Conservation (phyloP, 352 stramenopile species). For the Phytopythium ostracodes region DNA sequence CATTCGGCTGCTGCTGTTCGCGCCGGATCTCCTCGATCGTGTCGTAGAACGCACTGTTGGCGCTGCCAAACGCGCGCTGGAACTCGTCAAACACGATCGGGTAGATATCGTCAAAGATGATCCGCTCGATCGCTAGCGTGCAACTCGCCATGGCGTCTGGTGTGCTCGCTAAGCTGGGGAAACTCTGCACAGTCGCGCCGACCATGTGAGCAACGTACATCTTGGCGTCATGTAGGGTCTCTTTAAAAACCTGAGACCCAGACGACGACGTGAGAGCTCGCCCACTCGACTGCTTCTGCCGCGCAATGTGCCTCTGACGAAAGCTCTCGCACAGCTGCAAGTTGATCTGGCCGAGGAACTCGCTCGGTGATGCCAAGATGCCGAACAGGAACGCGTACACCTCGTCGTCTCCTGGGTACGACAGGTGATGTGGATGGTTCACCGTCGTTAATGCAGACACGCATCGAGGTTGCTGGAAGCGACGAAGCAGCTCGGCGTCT, state of each 20-base stretch:
- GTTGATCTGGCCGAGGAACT: conserved; percentile 67
- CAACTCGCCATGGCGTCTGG: conserved; percentile 41
- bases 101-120: conserved; percentile 70
- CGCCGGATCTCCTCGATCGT: conserved; percentile 47
- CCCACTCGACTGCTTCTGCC: conserved; percentile 15
- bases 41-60: conserved; percentile 37
- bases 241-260: conserved; percentile 18
- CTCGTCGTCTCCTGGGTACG: conserved; percentile 32
- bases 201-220: conserved; percentile 65
- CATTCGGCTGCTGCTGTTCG: conserved; percentile 13
- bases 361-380: conserved; percentile 42
- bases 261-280: conserved; percentile 5
- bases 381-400: conserved; percentile 58
- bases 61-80: conserved; percentile 34
- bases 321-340: conserved; percentile 47
- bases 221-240: conserved; percentile 61
- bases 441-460: neutral
- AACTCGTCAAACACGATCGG: conserved; percentile 53
- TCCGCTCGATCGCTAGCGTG: conserved; percentile 50
- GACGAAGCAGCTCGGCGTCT: conserved; percentile 47
- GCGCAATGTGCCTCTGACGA: conserved; percentile 23
- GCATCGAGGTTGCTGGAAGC: conserved; percentile 32
- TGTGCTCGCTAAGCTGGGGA: conserved; percentile 53
- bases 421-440: conserved; percentile 3
- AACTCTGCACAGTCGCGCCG: conserved; percentile 54